A percentile compares a stretch with the other conserved stretches of the same genome.
Evolutionary conservation across 1,284 basidiomycete species (phyloP).

Genomic region (Trametes pubescens): DNA sequence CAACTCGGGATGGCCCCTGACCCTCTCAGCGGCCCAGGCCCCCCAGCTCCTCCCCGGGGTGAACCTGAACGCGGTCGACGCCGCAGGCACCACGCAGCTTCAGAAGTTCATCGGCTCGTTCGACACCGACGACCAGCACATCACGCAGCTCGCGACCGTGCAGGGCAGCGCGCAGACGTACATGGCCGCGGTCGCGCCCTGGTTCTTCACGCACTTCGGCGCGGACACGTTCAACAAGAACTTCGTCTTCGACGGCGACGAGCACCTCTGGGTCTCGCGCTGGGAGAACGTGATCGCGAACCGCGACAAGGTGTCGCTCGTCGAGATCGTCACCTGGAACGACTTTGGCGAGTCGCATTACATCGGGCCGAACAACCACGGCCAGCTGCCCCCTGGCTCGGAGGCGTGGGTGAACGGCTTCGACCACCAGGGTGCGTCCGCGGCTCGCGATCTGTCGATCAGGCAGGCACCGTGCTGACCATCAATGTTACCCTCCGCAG

Average conservation of each 20-base stretch:
- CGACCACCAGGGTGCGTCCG: constrained; percentile 51
- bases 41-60: constrained; percentile 38
- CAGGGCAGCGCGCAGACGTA: constrained; percentile 36
- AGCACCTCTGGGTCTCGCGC: constrained; percentile 76
- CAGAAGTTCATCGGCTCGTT: constrained; percentile 51
- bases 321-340: constrained; percentile 53
- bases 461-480: neutral
- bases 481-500: constrained; percentile 40
- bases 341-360: constrained; percentile 51
- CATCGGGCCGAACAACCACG: constrained; percentile 64
- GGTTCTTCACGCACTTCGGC: constrained; percentile 84
- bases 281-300: constrained; percentile 76
- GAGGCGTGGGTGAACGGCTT: constrained; percentile 47
- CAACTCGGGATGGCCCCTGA: constrained; percentile 73
- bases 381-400: constrained; percentile 59
- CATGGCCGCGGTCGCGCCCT: constrained; percentile 50
- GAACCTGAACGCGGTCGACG: constrained; percentile 36
- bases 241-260: constrained; percentile 59
- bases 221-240: constrained; percentile 81
- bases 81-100: constrained; percentile 47
- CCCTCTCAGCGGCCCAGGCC: constrained; percentile 57
- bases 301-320: constrained; percentile 61
- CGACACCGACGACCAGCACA: constrained; percentile 53
- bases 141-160: constrained; percentile 38
- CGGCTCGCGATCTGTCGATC: neutral